A percentile compares a stretch with the other conserved stretches of the same genome.
Evolutionary conservation across 139 green algal species (phyloP).

Genomic region (Volvox africanus): DNA sequence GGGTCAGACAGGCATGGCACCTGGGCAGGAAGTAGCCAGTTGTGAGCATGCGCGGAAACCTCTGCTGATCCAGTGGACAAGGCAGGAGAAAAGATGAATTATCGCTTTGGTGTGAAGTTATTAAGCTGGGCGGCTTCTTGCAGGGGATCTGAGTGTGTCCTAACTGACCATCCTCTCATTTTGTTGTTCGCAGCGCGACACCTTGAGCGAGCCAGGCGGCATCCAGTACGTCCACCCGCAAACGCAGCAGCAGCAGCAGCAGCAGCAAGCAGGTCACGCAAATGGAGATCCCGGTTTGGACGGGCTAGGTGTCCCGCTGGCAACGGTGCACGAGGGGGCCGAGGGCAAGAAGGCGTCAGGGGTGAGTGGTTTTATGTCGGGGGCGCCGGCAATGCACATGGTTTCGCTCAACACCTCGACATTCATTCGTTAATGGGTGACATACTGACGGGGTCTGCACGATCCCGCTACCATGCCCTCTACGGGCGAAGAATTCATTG

Average conservation of each 20-base stretch:
- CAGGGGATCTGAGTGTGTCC: too few species aligned
- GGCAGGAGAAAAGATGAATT: too few species aligned
- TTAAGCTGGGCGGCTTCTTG: too few species aligned
- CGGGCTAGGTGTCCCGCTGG: constrained; percentile 19
- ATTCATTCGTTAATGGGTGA: too few species aligned
- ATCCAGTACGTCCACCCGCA: neutral
- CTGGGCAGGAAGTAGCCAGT: neutral
- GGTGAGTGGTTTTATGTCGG: neutral
- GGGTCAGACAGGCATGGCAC: neutral
- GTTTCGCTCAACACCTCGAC: too few species aligned
- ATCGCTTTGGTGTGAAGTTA: too few species aligned
- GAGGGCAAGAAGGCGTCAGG: constrained; percentile 39
- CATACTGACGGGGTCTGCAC: too few species aligned
- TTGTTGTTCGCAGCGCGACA: constrained; percentile 1
- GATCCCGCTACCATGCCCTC: too few species aligned
- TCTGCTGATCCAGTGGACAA: too few species aligned
- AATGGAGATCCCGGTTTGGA: constrained; percentile 32
- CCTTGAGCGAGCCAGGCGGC: constrained; percentile 18
- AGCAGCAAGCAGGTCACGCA: neutral
- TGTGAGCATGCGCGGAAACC: neutral
- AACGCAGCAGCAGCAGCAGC: neutral
- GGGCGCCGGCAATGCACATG: too few species aligned
- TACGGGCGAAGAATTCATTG: too few species aligned
- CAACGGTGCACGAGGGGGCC: constrained; percentile 43
- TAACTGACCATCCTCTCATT: too few species aligned